Evolutionary conservation across 1,139 yeast species (phyloP).

Genomic region (Saccharomyces pastorianus): DNA sequence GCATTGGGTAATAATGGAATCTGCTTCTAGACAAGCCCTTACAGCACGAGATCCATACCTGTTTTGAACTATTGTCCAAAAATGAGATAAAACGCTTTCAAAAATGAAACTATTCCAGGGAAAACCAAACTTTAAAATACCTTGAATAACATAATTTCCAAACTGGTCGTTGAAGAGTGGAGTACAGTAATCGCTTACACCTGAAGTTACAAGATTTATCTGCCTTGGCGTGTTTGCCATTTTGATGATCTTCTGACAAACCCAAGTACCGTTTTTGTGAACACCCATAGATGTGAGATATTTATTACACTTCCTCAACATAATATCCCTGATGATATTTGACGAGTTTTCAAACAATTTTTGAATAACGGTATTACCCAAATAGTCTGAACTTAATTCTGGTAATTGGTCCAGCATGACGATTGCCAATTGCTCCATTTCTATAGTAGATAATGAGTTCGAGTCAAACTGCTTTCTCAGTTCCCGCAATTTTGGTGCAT

Average conservation of each 20-base stretch:
- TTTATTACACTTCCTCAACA: conserved; percentile 70
- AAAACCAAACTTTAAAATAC: conserved; percentile 77
- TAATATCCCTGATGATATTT: conserved; percentile 61
- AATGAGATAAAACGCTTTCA: conserved; percentile 68
- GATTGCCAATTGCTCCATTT: conserved; percentile 69
- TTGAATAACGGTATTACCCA: conserved; percentile 91
- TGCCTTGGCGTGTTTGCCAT: conserved; percentile 61
- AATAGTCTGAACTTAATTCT: conserved; percentile 77
- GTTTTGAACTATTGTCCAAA: conserved; percentile 74
- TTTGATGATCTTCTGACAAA: conserved; percentile 85
- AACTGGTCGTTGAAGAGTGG: conserved; percentile 85
- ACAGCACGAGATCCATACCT: conserved; percentile 91
- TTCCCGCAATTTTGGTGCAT: conserved; percentile 52
- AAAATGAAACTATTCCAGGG: conserved; percentile 84
- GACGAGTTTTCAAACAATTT: conserved; percentile 68
- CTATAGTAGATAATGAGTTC: conserved; percentile 35
- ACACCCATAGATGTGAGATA: conserved; percentile 81
- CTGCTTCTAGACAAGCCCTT: conserved; percentile 79
- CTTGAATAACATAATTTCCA: conserved; percentile 90
- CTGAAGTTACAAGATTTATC: conserved; percentile 54
- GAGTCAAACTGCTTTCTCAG: conserved; percentile 46
- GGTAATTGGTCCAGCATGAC: conserved; percentile 84
- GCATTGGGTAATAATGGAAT: conserved; percentile 45
- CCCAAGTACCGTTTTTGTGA: conserved; percentile 97
- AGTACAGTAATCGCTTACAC: conserved; percentile 71